A percentile compares a stretch with the other conserved stretches of the same genome.
Conservation (phyloP, 306 rosid genomes). For the Oemleria cerasiformis region DNA sequence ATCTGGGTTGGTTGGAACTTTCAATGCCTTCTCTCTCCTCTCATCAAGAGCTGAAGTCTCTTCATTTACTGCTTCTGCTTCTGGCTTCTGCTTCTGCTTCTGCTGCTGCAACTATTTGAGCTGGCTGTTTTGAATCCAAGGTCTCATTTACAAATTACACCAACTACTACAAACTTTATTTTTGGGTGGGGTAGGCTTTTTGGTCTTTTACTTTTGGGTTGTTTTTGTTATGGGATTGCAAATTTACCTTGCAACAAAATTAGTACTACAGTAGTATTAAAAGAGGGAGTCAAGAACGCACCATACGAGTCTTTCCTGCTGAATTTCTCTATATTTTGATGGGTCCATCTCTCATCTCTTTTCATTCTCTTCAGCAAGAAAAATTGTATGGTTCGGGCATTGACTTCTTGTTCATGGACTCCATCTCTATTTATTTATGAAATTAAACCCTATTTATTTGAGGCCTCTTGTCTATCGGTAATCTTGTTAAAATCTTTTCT, state of each 20-base stretch:
- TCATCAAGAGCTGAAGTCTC: conserved; percentile 52
- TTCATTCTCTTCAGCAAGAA: conserved; percentile 19
- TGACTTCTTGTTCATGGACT: conserved; percentile 69
- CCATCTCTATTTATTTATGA: conserved; percentile 3
- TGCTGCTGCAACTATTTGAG: conserved; percentile 6
- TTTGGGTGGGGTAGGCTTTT: conserved; percentile 8
- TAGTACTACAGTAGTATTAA: conserved; percentile 8
- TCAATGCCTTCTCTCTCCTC: conserved; percentile 66
- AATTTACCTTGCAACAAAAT: not conserved
- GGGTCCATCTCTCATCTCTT: not conserved
- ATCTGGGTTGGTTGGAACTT: conserved; percentile 63
- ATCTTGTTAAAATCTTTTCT: too few species aligned
- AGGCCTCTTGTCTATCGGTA: too few species aligned
- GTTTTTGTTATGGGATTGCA: not conserved
- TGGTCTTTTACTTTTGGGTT: not conserved
- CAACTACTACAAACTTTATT: conserved; percentile 46
- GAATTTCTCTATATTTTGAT: not conserved
- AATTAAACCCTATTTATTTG: not conserved
- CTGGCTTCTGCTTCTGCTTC: conserved; percentile 18
- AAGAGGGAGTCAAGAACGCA: conserved; percentile 99
- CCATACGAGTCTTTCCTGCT: conserved; percentile 44
- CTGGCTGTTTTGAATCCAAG: conserved; percentile 37
- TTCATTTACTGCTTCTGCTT: conserved; percentile 59
- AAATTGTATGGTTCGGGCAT: conserved; percentile 86
- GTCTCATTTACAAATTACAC: conserved; percentile 60